Conservation (phyloP, 805 yeast genomes). For the Cyberlindnera bimundalis region DNA sequence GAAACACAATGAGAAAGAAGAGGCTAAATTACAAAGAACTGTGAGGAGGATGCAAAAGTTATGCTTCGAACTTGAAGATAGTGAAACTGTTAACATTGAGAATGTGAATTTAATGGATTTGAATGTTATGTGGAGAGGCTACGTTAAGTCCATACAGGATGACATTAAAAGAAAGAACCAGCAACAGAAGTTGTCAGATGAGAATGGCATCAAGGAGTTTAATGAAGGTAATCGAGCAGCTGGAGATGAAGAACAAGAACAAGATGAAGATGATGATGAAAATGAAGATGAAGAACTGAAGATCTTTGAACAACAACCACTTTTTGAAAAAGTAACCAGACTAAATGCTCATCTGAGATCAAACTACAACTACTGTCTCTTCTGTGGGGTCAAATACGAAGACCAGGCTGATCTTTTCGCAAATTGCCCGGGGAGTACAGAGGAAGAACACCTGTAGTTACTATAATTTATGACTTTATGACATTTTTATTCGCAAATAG, state of each 20-base stretch:
- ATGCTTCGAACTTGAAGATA: slow-evolving; percentile 40
- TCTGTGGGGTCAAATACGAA: slow-evolving; percentile 43
- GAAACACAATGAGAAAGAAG: slow-evolving; percentile 15
- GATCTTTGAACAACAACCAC: slow-evolving; percentile 25
- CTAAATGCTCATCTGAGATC: slow-evolving; percentile 38
- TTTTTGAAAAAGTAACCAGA: slow-evolving; percentile 30
- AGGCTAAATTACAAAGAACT: slow-evolving; percentile 13
- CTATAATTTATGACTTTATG: not conserved
- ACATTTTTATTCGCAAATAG: no score
- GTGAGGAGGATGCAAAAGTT: slow-evolving; percentile 36
- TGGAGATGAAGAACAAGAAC: slow-evolving; percentile 4
- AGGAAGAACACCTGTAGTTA: slow-evolving; percentile 38
- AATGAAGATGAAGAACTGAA: slow-evolving; percentile 23
- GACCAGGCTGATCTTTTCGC: slow-evolving; percentile 36
- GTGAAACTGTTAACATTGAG: slow-evolving; percentile 23
- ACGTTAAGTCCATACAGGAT: slow-evolving; percentile 23
- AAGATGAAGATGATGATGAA: slow-evolving; percentile 10
- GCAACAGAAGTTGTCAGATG: slow-evolving; percentile 7
- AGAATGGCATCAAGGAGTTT: slow-evolving; percentile 2
- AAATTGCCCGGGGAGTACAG: slow-evolving; percentile 48
- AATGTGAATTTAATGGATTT: slow-evolving; percentile 30
- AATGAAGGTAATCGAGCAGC: slow-evolving; percentile 1
- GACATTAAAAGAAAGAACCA: slow-evolving; percentile 11
- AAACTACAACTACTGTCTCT: slow-evolving; percentile 43
- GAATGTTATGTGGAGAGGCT: slow-evolving; percentile 43